Evolutionary conservation across 352 stramenopile species (phyloP), one percentile per base, ranked within the genome.

Genomic region (Peronosclerospora sorghi): DNA sequence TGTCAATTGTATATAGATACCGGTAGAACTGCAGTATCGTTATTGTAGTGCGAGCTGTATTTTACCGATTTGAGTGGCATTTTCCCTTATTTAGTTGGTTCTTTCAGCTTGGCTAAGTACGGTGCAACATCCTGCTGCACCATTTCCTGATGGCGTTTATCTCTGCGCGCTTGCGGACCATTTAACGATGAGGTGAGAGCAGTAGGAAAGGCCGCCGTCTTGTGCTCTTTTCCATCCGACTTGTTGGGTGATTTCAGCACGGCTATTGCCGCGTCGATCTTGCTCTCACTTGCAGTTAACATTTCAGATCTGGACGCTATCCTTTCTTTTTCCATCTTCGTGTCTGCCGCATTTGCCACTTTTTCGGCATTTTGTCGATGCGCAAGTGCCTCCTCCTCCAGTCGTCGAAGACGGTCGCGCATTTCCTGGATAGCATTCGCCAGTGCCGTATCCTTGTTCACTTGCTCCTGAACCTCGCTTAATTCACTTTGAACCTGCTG

Each of bases 401-500:
- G 44, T 32, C 54, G 42, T 41, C 55, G 45, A 36, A 89, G 57
- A 13, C 76, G 71, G n/a, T 61, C 46, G 36, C 71, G 71, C 42
- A 89, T 51, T 20, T 82, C 68, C n/a, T 82, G 40, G 26, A 89
- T 72, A 38, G 68, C 72, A 15, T 46, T 32, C 13, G 62, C 44
- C 18, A 89, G 51, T 35, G 62, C 55, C 37, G 60, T 21, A 24
- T 86, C 69, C 46, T 89, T 83, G 20, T 69, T 34, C 43, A 73
- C 44, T 21, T 60, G 54, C 34, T 62, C 59, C 6, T 59, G 41
- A 15, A 85, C 60, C 10, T 47, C 39, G 4, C 41, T 51, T 20
- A 83, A 23, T 48, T 86, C 64, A 9, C 58, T 62, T 20, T 65
- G 29, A 12, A 80, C 51, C 19, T 67, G 35, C 42, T 75, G 41